Base-by-base conservation (phyloP, 495 filamentous ascomycete genomes). In the Penicillium coprophilum region DNA sequence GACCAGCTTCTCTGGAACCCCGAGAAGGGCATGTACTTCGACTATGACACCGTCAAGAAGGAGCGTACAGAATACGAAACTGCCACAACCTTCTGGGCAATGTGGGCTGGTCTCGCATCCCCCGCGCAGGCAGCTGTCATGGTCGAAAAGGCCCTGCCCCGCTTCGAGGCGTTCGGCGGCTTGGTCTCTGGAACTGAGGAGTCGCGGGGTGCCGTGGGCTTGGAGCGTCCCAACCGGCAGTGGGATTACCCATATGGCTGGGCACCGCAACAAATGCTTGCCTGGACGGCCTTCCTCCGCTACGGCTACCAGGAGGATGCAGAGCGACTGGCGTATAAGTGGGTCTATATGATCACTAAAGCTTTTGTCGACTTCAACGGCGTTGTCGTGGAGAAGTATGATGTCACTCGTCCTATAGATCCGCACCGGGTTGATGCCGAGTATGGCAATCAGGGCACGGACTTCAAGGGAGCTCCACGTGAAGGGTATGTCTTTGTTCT, bases 201-300 rank as follows among this genome's bases (percentile, higher is more conserved):
- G 67, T 93, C 89, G 24, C 88, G 94, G 27, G 94, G 94, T 19
- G 77, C 76, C 10, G 78, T 96, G 53, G 85, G 86, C 13, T 65
- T 96, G n/a, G 83, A 89, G 60, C 81, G 91, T 12, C 94, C 94
- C 3, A 96, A 96, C 62, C 83, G 92, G 32, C 94, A 98, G 70
- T 98, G 94, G 94, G 94, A 98, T 69, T 98, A 92, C 68, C 94
- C 94, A 1, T 96, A 91, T 67, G 94, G 94, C 44, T 98, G 94
- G 94, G 93, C 94, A 19, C 94, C 94, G 10, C 94, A 98, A 79
- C 94, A 98, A 76, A 97, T 98, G 75, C 84, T 98, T 31, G 94
- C 94, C 2, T 97, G 95, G 94, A 90, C 87, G 0, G 95, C 90
- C 6, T 78, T 98, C 31, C 80, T 89, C 67, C 85, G 91, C 15